Evolutionary conservation across 2,329 filamentous ascomycete genomes (phyloP).

Genomic region (Aureobasidium sp.): DNA sequence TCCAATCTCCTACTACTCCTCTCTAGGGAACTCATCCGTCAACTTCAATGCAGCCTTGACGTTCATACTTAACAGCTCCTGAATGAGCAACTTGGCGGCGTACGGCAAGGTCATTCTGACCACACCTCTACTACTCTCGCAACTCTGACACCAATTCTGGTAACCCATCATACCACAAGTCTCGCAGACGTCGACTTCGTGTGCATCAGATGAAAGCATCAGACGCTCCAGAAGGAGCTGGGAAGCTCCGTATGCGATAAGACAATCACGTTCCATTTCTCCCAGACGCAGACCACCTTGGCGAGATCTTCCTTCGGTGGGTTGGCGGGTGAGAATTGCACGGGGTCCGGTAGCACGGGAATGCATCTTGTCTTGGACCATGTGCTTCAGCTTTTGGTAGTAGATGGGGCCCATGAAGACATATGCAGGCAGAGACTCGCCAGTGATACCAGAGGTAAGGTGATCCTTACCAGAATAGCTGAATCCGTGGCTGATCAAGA

Average conservation of each 20-base stretch:
- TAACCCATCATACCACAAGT: slow-evolving; percentile 92
- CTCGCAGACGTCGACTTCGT: slow-evolving; percentile 89
- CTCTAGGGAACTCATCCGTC: slow-evolving; percentile 79
- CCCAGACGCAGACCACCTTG: slow-evolving; percentile 89
- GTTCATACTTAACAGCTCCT: slow-evolving; percentile 98
- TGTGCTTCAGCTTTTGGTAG: slow-evolving; percentile 99
- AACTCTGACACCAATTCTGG: slow-evolving; percentile 89
- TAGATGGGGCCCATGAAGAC: slow-evolving; percentile 99
- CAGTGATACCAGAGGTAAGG: slow-evolving; percentile 89
- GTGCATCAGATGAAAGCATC: slow-evolving; percentile 81
- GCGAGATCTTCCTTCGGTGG: slow-evolving; percentile 88
- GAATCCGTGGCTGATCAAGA: slow-evolving; percentile 82
- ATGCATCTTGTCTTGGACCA: slow-evolving; percentile 99
- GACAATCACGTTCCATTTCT: slow-evolving; percentile 97
- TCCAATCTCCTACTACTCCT: slow-evolving; percentile 3
- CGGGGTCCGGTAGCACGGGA: slow-evolving; percentile 82
- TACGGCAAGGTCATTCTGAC: slow-evolving; percentile 96
- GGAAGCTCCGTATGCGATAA: slow-evolving; percentile 93
- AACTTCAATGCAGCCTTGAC: slow-evolving; percentile 87
- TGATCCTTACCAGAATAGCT: slow-evolving; percentile 97
- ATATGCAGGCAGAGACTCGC: slow-evolving; percentile 87
- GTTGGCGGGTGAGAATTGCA: slow-evolving; percentile 88
- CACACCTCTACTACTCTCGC: slow-evolving; percentile 75
- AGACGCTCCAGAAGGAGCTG: slow-evolving; percentile 87
- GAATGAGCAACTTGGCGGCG: slow-evolving; percentile 89